Conservation (phyloP, 2,329 filamentous ascomycete species). For the Chaetothyriales sp. region DNA sequence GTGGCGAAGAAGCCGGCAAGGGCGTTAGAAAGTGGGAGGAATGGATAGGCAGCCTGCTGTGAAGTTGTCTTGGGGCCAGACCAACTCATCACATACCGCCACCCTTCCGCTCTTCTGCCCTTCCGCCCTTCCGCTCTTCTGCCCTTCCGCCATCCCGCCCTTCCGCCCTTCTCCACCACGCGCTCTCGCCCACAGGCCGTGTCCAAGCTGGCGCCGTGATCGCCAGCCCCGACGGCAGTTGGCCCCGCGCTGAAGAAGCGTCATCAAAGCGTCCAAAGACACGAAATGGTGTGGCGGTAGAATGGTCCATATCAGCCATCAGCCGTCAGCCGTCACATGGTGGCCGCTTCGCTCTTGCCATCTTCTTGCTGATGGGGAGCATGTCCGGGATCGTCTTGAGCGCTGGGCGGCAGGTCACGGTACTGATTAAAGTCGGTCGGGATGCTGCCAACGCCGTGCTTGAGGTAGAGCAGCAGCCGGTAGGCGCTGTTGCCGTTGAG, state of each 20-base stretch:
- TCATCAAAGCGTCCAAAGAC: too few species aligned
- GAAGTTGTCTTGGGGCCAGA: conserved; percentile 13
- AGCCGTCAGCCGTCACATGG: neutral
- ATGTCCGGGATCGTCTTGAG: conserved; percentile 9
- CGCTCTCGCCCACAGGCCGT: neutral
- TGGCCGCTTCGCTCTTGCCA: neutral
- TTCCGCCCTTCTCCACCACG: too few species aligned
- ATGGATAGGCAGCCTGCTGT: conserved; percentile 73
- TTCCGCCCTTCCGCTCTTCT: too few species aligned
- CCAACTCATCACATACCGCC: neutral
- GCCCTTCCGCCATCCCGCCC: neutral
- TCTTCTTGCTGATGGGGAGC: neutral
- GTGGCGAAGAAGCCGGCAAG: conserved; percentile 52
- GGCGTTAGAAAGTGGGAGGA: conserved; percentile 75
- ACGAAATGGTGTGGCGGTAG: too few species aligned
- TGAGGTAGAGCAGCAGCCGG: conserved; percentile 69
- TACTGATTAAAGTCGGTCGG: conserved; percentile 25
- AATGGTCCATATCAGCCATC: neutral
- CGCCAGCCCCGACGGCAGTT: neutral
- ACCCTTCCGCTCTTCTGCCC: neutral
- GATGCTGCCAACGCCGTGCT: conserved; percentile 40
- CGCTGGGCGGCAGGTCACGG: conserved; percentile 10
- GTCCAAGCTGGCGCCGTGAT: neutral
- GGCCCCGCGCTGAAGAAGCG: too few species aligned
- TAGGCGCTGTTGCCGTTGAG: conserved; percentile 93